Conservation (phyloP, 306 rosid genomes). For the Potentilla sterilis region DNA sequence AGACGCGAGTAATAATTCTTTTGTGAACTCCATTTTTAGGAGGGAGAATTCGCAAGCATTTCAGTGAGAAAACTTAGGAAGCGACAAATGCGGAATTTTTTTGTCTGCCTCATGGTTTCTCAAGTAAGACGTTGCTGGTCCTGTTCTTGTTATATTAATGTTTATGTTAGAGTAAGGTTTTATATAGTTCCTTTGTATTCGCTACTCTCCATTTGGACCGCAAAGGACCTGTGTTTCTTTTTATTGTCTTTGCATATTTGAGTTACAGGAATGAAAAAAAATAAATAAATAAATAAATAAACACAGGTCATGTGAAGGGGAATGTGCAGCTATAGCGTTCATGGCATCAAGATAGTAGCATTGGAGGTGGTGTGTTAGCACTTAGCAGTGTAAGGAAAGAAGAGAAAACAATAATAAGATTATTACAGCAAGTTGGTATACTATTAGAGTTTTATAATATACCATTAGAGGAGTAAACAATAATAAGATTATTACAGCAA, state of each 20-base stretch:
- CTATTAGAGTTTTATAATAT: neutral
- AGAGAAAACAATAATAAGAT: too few relatives aligned
- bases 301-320: neutral
- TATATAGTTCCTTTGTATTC: slow-evolving; percentile 2
- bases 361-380: neutral
- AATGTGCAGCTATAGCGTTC: neutral
- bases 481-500: neutral
- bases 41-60: slow-evolving; percentile 69
- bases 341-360: slow-evolving; percentile 2
- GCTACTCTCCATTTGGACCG: neutral
- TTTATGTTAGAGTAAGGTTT: slow-evolving; percentile 13
- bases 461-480: too few relatives aligned
- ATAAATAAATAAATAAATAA: too few relatives aligned
- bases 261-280: neutral
- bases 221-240: neutral
- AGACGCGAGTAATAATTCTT: slow-evolving; percentile 23
- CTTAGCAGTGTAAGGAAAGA: neutral
- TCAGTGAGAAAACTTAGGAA: slow-evolving; percentile 77
- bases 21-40: slow-evolving; percentile 50
- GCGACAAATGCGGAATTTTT: slow-evolving; percentile 87
- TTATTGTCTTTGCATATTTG: neutral
- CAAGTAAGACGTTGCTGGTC: slow-evolving; percentile 43
- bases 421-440: neutral
- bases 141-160: neutral
- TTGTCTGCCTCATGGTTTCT: slow-evolving; percentile 88